phyloP scores from a whole-genome alignment of 164 flowering plant species.

The Vitis cinerea region DNA sequence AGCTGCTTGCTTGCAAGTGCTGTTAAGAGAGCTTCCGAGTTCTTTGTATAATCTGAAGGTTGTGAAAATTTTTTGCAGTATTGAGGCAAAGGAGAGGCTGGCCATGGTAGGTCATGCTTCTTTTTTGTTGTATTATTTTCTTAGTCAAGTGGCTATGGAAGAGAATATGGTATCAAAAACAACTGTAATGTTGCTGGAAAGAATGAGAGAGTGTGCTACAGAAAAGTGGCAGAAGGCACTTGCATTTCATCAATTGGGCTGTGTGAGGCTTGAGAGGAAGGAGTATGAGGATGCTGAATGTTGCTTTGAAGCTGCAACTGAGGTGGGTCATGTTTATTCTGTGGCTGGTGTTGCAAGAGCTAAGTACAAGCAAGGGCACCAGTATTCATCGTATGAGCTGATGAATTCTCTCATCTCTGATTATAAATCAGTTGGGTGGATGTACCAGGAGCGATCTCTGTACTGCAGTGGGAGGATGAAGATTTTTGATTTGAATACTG shows the following conservation, averaged over 20 bases:
- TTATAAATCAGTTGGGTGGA: constrained; percentile 67
- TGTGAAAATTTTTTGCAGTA: constrained; percentile 49
- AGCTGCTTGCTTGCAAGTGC: constrained; percentile 74
- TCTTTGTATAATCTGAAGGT: constrained; percentile 44
- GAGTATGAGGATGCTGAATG: constrained; percentile 63
- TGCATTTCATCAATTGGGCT: constrained; percentile 71
- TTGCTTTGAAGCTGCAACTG: constrained; percentile 62
- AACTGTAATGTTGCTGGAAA: constrained; percentile 61
- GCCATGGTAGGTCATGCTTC: constrained; percentile 57
- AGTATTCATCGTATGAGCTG: constrained; percentile 60
- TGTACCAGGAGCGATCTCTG: constrained; percentile 84
- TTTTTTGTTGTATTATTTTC: constrained; percentile 66
- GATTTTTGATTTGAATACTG: constrained; percentile 55
- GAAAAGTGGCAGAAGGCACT: constrained; percentile 68
- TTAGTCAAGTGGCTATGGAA: constrained; percentile 77
- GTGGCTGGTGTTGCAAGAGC: constrained; percentile 72
- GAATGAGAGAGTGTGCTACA: constrained; percentile 60
- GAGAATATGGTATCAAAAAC: constrained; percentile 53
- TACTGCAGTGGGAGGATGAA: constrained; percentile 63
- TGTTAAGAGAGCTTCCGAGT: constrained; percentile 69
- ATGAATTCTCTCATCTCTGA: constrained; percentile 54
- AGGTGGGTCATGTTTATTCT: constrained; percentile 75
- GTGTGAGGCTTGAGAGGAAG: constrained; percentile 67
- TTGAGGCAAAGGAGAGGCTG: constrained; percentile 50
- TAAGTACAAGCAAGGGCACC: constrained; percentile 63